Base-by-base conservation (phyloP, 192 early-diverging fungal genomes). In the Rhizoclosmatium sp. region DNA sequence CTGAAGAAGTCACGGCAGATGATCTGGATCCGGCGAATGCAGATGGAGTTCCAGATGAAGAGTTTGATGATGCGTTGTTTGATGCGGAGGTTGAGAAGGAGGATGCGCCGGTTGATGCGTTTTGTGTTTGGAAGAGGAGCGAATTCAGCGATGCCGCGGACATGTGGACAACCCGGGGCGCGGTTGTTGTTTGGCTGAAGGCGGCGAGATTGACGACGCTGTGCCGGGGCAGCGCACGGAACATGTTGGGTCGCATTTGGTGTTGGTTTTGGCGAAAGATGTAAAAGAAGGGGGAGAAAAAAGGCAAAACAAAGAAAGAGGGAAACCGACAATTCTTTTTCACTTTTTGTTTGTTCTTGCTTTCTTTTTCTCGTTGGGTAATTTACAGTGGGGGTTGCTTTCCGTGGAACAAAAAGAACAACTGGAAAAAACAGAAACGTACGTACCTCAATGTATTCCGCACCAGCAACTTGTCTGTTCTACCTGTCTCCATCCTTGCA, bases 131-230 rank as follows among this genome's bases (percentile, higher is more conserved):
- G 45, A 68, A 68, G 31, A 68, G 14, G 0, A 68, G 66, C 45
- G 66, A 68, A 46, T 68, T 68, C 40, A 68, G 66, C 4, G 40
- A 44, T 12, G 66, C 66, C 14, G 21, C 45, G 23, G 66, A 68
- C 66, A 68, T 44, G 44, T 16, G 66, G 9, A 68, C 45, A 12
- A 41, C 45, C 14, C 66, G 21, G 0, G 66, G 44, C 7, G 66
- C 66, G 16, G 66, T 19, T 44, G 66, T 44, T 42, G 10, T 41
- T 44, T 48, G 42, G 44, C 45, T 48, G 21, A 68, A 48, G 45
- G 66, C 66, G 23, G 66, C 66, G 21, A 68, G 66, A 41, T 48
- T 68, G 39, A 23, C 39, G 21, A 62, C 23, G 60, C 60, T 62
- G 9, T 40, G 60, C 39, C 23, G 9, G 10, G 60, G 60, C 60